Evolutionary conservation across 345 rosid species (phyloP).

Genomic region (Microthlaspi erraticum): DNA sequence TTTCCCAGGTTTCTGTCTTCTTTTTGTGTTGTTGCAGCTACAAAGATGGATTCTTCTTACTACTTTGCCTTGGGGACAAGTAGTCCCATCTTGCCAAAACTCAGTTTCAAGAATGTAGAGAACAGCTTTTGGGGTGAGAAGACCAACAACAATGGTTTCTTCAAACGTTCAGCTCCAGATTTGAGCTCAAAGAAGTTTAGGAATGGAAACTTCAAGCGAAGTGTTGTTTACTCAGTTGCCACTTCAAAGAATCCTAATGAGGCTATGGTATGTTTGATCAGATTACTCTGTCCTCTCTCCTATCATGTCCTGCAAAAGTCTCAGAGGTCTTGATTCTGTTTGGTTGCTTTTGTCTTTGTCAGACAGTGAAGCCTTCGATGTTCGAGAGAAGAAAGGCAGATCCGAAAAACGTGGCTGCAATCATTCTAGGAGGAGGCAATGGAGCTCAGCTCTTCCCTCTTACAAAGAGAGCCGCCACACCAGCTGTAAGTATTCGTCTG

Average conservation of each 20-base stretch:
- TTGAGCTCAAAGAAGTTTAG: constrained; percentile 49
- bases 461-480: constrained; percentile 72
- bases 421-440: constrained; percentile 90
- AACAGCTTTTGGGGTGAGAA: constrained; percentile 64
- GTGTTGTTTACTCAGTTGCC: constrained; percentile 59
- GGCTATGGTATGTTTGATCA: constrained; percentile 56
- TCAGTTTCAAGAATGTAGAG: constrained; percentile 47
- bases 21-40: constrained; percentile 26
- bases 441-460: constrained; percentile 87
- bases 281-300: constrained; percentile 14
- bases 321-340: constrained; percentile 21
- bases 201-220: constrained; percentile 51
- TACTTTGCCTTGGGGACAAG: constrained; percentile 54
- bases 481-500: constrained; percentile 62
- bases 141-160: constrained; percentile 48
- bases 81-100: constrained; percentile 43
- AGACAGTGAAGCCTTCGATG: constrained; percentile 58
- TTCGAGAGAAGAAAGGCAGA: constrained; percentile 65
- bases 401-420: constrained; percentile 75
- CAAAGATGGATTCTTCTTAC: constrained; percentile 69
- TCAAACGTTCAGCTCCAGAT: constrained; percentile 45
- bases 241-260: constrained; percentile 69
- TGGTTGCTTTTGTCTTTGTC: constrained; percentile 31
- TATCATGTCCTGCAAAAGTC: not conserved
- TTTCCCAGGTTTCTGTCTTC: constrained; percentile 37